Evolutionary conservation across 1,139 yeast species (phyloP), one percentile per base, ranked within the genome.

Genomic region (Protomyces pachydermus): DNA sequence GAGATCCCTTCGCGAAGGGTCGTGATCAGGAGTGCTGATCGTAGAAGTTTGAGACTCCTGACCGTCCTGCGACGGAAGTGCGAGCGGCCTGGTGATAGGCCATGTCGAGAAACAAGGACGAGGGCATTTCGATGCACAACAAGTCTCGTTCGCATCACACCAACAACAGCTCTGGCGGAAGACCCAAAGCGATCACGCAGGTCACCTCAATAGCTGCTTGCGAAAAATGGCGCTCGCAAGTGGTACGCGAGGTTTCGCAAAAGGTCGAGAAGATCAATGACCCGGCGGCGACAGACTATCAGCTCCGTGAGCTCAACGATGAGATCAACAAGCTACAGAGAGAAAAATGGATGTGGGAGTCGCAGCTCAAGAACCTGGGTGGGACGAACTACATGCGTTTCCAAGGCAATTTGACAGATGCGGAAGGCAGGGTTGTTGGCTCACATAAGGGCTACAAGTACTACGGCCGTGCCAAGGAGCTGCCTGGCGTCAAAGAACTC

Each of bases 381-480:
- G 96, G 95, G 0, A 84, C 87, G 4, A 86, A 87, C 71, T 82
- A 84, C 70, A 70, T 82, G 71, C 48, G 60, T 10, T 55, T 53
- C n/a, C 38, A 37, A 55, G 16, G 56, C 6, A 20, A 57, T 16
- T 28, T 50, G 35, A 51, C 64, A 16, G 74, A 71, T 45, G 72
- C 68, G 32, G 70, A 72, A 39, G 77, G 76, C 3, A 68, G 70
- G 10, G 73, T 70, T 53, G 66, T 74, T 18, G 74, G 74, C 8
- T 69, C 72, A 2, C 72, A 78, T 16, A 77, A 83, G 60, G 88
- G 91, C 0, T 84, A 84, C 70, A 76, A 88, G 68, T 91, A 88
- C 73, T 91, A 84, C 75, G 97, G 97, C 0, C 75, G 96, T 57
- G 96, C 97, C 0, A 80, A 83, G 63, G 95, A 89, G 56, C 75